Percentiles rank a stretch among this genome's conserved stretches.
phyloP scores from a whole-genome alignment of 495 filamentous ascomycete genomes.

The Neurospora sp. region DNA sequence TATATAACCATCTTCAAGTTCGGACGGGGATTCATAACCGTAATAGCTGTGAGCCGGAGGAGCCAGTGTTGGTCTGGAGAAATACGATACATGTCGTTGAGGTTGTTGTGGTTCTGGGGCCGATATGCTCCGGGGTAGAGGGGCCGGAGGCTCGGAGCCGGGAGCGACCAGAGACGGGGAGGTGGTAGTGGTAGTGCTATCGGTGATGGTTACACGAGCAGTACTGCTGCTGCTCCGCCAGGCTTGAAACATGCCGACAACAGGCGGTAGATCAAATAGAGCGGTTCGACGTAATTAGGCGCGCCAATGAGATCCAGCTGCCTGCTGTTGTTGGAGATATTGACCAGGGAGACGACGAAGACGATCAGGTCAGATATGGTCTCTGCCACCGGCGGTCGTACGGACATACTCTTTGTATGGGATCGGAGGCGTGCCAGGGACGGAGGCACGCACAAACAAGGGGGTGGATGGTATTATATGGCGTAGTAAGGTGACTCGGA shows the following conservation, averaged over 20 bases:
- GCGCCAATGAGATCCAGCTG: slow-evolving; percentile 7
- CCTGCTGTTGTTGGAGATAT: slow-evolving; percentile 5
- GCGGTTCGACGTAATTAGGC: background rate
- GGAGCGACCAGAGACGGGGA: background rate
- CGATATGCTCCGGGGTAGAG: background rate
- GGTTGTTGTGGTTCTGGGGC: background rate
- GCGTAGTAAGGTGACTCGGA: background rate
- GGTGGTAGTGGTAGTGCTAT: background rate
- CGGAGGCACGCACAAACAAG: background rate
- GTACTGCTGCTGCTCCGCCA: slow-evolving; percentile 87
- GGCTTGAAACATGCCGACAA: slow-evolving; percentile 36
- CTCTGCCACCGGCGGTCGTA: slow-evolving; percentile 2
- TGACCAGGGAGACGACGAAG: slow-evolving; percentile 9
- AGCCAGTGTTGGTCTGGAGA: background rate
- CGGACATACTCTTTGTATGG: background rate
- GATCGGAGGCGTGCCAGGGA: background rate
- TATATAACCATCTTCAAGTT: background rate
- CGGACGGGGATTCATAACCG: slow-evolving; percentile 8
- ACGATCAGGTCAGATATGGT: slow-evolving; percentile 10
- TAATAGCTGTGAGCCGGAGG: background rate
- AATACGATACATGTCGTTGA: background rate
- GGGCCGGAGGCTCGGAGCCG: background rate
- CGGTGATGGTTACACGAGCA: slow-evolving; percentile 48
- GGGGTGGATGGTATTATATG: background rate
- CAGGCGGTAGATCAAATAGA: slow-evolving; percentile 8